Evolutionary conservation across 306 rosid genomes (phyloP).

Genomic region (Prinsepia uniflora): DNA sequence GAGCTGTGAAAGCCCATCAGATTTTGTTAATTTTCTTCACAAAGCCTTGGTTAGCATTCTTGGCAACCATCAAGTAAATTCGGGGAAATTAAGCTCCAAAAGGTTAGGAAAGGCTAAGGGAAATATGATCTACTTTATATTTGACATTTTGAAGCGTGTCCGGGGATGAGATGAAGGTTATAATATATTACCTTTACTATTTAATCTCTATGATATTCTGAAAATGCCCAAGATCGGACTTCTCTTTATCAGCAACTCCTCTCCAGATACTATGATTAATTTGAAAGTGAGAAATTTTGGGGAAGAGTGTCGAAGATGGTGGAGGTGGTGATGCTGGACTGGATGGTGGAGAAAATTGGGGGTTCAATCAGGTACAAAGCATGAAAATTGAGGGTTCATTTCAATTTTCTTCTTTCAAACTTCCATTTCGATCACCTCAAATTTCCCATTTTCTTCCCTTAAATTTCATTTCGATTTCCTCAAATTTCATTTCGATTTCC

Average conservation of each 20-base stretch:
- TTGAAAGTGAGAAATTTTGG: no score
- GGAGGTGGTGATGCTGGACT: no score
- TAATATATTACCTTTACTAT: slow-evolving; percentile 57
- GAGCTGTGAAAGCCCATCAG: slow-evolving; percentile 82
- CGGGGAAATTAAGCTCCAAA: slow-evolving; percentile 33
- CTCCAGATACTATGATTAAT: slow-evolving; percentile 92
- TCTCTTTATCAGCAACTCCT: slow-evolving; percentile 74
- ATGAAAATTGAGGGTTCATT: no score
- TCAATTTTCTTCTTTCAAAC: no score
- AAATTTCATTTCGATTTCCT: no score
- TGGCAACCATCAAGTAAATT: slow-evolving; percentile 42
- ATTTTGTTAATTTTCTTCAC: slow-evolving; percentile 64
- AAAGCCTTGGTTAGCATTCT: slow-evolving; percentile 61
- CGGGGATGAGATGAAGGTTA: slow-evolving; percentile 86
- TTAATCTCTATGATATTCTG: slow-evolving; percentile 71
- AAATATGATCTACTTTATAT: slow-evolving; percentile 82
- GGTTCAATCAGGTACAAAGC: no score
- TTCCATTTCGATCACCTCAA: no score
- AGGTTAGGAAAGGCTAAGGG: no score
- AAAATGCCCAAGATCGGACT: slow-evolving; percentile 73
- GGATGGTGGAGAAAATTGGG: no score
- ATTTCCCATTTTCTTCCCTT: no score
- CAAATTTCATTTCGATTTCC: no score
- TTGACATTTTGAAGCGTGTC: slow-evolving; percentile 75
- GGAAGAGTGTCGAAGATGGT: no score